Base-by-base conservation (phyloP, 78 protist genomes). In the Cavenderia fasciculata region DNA sequence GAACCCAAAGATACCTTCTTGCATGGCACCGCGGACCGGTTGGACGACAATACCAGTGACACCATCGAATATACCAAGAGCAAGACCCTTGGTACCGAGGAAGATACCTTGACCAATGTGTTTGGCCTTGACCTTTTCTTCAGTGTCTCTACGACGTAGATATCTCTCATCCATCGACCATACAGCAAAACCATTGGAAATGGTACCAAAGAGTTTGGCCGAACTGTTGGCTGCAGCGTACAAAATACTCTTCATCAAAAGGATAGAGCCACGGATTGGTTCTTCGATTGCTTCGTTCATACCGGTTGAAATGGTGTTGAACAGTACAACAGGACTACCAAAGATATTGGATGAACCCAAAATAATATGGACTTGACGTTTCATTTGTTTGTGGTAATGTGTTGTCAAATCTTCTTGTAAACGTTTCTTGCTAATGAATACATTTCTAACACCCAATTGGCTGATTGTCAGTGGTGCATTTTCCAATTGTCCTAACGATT, bases 11-110 rank as follows among this genome's bases (percentile, higher is more conserved):
- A 59, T 27, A 57, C 95, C 95, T 5, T 79, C 94, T n/a, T 93
- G 63, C 47, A 73, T 86, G 0, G 94, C 94, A 56, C 95, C 95
- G 27, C 36, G 86, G 27, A 87, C 87, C 14, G 95, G 95, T 19
- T 93, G 95, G n/a, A 78, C 63, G 8, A 87, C 86, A 16, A 87
- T 70, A 25, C 93, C 93, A 23, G 66, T 56, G 2, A 87, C 36
- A 65, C 93, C 93, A 19, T 87, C 86, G 23, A 87, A 29, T 7
- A 86, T 36, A 40, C 89, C 89, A 57, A 79, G 23, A 1, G 77
- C 77, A 7, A 79, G 43, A 19, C 89, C 89, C 44, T 79, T 79
- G 4, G 78, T 31, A 16, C 89, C 89, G 16, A 79, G 21, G 16
- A 52, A 43, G 14, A 79, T 23, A 56, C 89, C 89, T 27, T 79